phyloP scores from a whole-genome alignment of 495 filamentous ascomycete species.

The Podospora pseudoanserina region DNA sequence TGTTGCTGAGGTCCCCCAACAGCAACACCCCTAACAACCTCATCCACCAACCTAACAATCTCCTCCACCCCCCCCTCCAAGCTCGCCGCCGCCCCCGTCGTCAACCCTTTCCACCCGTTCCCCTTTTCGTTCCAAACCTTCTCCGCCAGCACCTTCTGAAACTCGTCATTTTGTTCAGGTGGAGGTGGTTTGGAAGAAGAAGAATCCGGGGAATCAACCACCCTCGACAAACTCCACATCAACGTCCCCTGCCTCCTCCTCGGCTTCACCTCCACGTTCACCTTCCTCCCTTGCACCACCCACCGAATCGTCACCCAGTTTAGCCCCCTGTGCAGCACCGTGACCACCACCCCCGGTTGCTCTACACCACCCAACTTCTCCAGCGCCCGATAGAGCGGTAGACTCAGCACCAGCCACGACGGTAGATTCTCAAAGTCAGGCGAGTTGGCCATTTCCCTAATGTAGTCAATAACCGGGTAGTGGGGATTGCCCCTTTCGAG shows the following conservation, averaged over 20 bases:
- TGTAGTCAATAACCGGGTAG: slow-evolving; percentile 60
- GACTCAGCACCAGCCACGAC: slow-evolving; percentile 49
- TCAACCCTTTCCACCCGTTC: slow-evolving; percentile 33
- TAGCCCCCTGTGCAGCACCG: slow-evolving; percentile 41
- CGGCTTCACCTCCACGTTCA: slow-evolving; percentile 41
- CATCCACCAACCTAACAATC: slow-evolving; percentile 27
- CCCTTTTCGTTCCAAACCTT: slow-evolving; percentile 36
- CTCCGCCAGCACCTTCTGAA: slow-evolving; percentile 35
- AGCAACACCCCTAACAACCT: slow-evolving; percentile 31
- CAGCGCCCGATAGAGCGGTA: slow-evolving; percentile 66
- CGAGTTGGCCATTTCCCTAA: slow-evolving; percentile 61
- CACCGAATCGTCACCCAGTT: slow-evolving; percentile 53
- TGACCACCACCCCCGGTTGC: slow-evolving; percentile 35
- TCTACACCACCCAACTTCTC: slow-evolving; percentile 51
- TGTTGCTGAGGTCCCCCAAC: slow-evolving; percentile 16
- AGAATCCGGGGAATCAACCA: no score
- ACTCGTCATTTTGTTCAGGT: slow-evolving; percentile 36
- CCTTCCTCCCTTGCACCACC: slow-evolving; percentile 21
- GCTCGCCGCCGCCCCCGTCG: slow-evolving; percentile 32
- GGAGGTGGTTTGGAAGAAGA: no score
- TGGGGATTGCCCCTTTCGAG: slow-evolving; percentile 72
- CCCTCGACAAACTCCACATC: slow-evolving; percentile 40
- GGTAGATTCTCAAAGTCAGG: slow-evolving; percentile 34
- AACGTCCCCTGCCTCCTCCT: slow-evolving; percentile 30
- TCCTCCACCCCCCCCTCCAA: slow-evolving; percentile 33